phyloP scores from a whole-genome alignment of 768 basidiomycete species.

The Lepiota subincarnata region DNA sequence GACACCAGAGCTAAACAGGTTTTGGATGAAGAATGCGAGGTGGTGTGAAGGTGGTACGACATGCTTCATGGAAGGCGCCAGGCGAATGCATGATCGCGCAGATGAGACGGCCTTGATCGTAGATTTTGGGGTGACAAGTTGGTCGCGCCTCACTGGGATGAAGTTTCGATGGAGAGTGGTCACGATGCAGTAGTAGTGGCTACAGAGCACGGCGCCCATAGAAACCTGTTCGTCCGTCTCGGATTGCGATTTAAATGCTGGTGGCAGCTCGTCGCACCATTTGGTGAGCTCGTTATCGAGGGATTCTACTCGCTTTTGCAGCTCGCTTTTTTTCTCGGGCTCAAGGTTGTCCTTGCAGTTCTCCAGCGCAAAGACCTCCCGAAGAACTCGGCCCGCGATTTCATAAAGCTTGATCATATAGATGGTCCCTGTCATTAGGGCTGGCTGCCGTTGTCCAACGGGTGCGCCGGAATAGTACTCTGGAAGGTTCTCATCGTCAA shows the following conservation, averaged over 20 bases:
- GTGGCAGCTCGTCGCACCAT: conserved; percentile 81
- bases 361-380: conserved; percentile 80
- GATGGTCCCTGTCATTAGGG: conserved; percentile 80
- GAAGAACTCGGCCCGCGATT: conserved; percentile 77
- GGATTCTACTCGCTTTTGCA: conserved; percentile 75
- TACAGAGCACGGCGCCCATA: conserved; percentile 82
- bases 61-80: conserved; percentile 81
- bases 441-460: conserved; percentile 49
- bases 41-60: conserved; percentile 84
- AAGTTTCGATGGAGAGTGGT: conserved; percentile 88
- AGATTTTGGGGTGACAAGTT: conserved; percentile 64
- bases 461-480: conserved; percentile 68
- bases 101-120: conserved; percentile 78
- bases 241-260: conserved; percentile 69
- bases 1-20: conserved; percentile 84
- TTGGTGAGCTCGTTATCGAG: conserved; percentile 73
- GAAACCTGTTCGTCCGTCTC: conserved; percentile 77
- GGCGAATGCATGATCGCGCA: conserved; percentile 79
- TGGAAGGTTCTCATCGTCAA: conserved; percentile 75
- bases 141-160: conserved; percentile 73
- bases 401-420: conserved; percentile 76
- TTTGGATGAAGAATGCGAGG: conserved; percentile 86
- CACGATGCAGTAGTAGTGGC: conserved; percentile 85
- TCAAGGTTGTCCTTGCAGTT: conserved; percentile 71
- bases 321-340: conserved; percentile 66